Base-by-base conservation (phyloP, 305 asterid species). In the Plantago coronopus region DNA sequence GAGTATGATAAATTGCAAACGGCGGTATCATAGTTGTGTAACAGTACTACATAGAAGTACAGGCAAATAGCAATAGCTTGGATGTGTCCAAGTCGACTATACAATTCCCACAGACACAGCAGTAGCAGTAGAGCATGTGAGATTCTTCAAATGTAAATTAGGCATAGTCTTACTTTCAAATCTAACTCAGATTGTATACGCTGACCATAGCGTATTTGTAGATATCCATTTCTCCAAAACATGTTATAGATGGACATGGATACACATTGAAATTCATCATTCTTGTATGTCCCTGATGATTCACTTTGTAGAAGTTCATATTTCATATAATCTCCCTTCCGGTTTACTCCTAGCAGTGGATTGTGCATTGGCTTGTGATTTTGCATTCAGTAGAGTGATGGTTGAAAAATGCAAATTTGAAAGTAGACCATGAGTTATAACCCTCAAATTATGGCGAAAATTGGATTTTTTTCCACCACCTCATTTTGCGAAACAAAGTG, bases 1-100 rank as follows among this genome's bases (percentile, higher is more conserved):
- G 93, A 80, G 43, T 38, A 38, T 38, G 43, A 38, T 38, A 38
- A 14, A 38, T 38, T 1, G 43, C 43, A 38, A 38, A 38, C 15
- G 2, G 12, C 10, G 42, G 42, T 37, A 37, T 37, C 42, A 37
- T 37, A 37, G 42, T 37, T 5, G 2, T 37, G 42, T 8, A 37
- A 37, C 43, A 38, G 14, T 8, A 38, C 43, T 38, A 38, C 3
- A 10, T 10, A 38, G 43, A 38, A 38, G 43, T 38, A 38, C 43
- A 38, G 3, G 12, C 15, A 11, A 38, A 38, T 38, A 38, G 43
- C 43, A 10, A 11, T 11, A 38, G 38, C 38, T 31, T 10, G 38
- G 38, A 31, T 2, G 38, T 31, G 38, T 31, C 7, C 38, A 31
- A 31, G 38, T 31, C 7, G 38, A 31, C 7, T 10, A 10, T 15